Evolutionary conservation across 2,329 filamentous ascomycete genomes (phyloP), one percentile per base, ranked within the genome.

Genomic region (Cordyceps cicadae): DNA sequence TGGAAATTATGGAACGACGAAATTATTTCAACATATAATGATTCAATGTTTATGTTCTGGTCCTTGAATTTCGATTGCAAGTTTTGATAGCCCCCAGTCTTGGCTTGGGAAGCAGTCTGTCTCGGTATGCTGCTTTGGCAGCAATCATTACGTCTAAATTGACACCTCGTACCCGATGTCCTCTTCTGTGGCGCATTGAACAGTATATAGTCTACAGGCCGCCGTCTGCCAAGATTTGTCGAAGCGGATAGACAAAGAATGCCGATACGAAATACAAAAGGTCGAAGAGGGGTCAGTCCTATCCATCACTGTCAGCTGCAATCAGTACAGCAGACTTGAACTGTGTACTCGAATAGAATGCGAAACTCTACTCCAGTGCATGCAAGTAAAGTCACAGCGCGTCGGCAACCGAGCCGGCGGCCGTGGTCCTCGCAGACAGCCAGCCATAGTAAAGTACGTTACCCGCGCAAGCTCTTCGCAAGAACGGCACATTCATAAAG

Each of bases 241-340:
- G 9, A 46, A 46, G 50, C 46, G 55, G 55, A 58, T 49, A 34
- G 55, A 11, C 46, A 41, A 29, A 32, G 7, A 29, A 29, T n/a
- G 55, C 55, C 55, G 54, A 46, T 19, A 43, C 55, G 55, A 46
- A 15, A 24, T 34, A 46, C 46, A 46, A 58, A 32, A 58, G 21
- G 50, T 19, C 24, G 26, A 41, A 41, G 54, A 24, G 17, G 6
- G 15, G 41, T 14, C 11, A 37, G 34, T 11, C 12, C 12, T 3
- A 37, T 11, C 14, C 14, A 37, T 11, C 3, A 3, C 12, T 37
- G 11, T 37, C 12, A 11, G 8, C 11, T 5, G 9, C 12, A 37
- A 14, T 5, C 11, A 11, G 11, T 11, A 37, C 5, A 37, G 3
- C 12, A 9, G 9, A 37, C 9, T 37, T 14, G 12, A 14, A 37